phyloP scores from a whole-genome alignment of 1,284 basidiomycete species.

The Marasmius oreades region DNA sequence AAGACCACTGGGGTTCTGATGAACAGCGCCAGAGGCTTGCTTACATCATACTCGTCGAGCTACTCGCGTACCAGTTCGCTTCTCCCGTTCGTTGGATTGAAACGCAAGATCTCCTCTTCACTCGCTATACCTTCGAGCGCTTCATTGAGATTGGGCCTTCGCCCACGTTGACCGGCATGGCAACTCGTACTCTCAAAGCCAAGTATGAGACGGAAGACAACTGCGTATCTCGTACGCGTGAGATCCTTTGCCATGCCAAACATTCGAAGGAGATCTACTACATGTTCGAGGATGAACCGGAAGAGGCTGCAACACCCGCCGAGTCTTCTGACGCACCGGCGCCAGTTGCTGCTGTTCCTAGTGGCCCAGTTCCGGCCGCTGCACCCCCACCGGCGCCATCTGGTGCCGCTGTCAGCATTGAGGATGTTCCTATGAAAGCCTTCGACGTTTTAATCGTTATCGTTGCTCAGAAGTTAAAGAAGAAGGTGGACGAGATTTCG shows the following conservation, averaged over 20 bases:
- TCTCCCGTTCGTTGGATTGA: slow-evolving; percentile 99
- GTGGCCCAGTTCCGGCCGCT: slow-evolving; percentile 40
- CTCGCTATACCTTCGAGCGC: slow-evolving; percentile 86
- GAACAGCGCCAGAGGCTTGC: slow-evolving; percentile 90
- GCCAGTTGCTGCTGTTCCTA: slow-evolving; percentile 41
- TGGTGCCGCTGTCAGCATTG: slow-evolving; percentile 69
- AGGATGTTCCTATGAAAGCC: slow-evolving; percentile 91
- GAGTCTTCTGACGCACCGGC: slow-evolving; percentile 38
- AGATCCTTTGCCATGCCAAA: slow-evolving; percentile 92
- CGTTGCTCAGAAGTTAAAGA: slow-evolving; percentile 98
- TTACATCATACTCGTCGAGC: slow-evolving; percentile 93
- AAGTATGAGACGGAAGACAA: slow-evolving; percentile 94
- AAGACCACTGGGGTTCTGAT: slow-evolving; percentile 81
- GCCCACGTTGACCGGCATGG: slow-evolving; percentile 96
- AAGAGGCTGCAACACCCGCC: slow-evolving; percentile 44
- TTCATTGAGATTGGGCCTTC: slow-evolving; percentile 96
- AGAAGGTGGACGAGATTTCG: slow-evolving; percentile 84
- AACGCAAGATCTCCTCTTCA: slow-evolving; percentile 95
- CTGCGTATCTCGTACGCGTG: slow-evolving; percentile 76
- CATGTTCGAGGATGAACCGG: slow-evolving; percentile 87
- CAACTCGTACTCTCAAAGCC: slow-evolving; percentile 89
- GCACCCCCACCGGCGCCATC: slow-evolving; percentile 44
- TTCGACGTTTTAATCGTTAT: slow-evolving; percentile 86
- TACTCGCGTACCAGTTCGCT: slow-evolving; percentile 95
- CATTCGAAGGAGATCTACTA: slow-evolving; percentile 97